Evolutionary conservation across 352 stramenopile genomes (phyloP).

Genomic region (Globisporangium nodosum): DNA sequence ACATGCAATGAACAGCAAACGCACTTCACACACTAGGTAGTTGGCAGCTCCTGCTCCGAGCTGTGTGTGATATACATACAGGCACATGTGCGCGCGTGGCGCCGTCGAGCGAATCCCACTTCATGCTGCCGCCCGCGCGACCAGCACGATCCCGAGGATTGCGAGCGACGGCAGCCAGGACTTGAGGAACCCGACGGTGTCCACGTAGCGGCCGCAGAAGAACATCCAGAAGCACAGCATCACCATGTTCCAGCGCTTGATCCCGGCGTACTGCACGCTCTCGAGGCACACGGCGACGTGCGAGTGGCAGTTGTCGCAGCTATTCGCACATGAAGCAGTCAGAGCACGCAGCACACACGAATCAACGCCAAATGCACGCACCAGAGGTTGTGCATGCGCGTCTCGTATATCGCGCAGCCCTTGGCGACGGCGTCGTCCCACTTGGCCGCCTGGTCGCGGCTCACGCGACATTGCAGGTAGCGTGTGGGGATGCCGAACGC

Average conservation of each 20-base stretch:
- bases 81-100: too few relatives aligned
- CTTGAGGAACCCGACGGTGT: conserved; percentile 26
- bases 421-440: conserved; percentile 90
- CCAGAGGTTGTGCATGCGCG: conserved; percentile 94
- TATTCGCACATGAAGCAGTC: conserved; percentile 3
- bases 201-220: conserved; percentile 54
- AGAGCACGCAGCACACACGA: not conserved
- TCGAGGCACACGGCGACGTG: conserved; percentile 89
- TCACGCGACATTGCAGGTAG: conserved; percentile 81
- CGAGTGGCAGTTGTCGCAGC: conserved; percentile 97
- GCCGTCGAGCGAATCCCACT: not conserved
- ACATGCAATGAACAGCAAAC: not conserved
- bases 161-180: conserved; percentile 32
- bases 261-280: conserved; percentile 42
- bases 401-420: conserved; percentile 90
- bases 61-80: not conserved
- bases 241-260: conserved; percentile 76
- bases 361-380: conserved; percentile 10
- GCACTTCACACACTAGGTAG: not conserved
- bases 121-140: conserved; percentile 23
- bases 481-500: conserved; percentile 85
- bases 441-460: conserved; percentile 35
- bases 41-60: not conserved
- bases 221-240: conserved; percentile 83
- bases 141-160: conserved; percentile 15